A percentile compares a stretch with the other conserved stretches of the same genome.
Conservation (phyloP, 768 basidiomycete species). For the Lentinula raphanica region DNA sequence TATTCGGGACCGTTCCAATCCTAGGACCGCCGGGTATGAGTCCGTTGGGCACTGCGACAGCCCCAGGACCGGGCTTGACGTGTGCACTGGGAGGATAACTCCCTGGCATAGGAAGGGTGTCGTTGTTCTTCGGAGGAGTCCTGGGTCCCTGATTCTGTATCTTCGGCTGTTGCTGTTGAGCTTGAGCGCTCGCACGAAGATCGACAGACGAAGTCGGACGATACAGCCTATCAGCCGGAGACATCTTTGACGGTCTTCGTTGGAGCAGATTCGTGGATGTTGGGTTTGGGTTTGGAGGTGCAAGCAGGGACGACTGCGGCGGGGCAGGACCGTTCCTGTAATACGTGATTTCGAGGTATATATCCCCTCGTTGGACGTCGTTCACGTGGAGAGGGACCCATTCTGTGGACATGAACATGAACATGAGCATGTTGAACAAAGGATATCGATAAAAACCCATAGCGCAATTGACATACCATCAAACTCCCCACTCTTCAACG, state of each 20-base stretch:
- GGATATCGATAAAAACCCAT: background rate
- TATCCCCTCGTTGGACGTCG: slow-evolving; percentile 69
- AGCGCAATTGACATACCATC: slow-evolving; percentile 89
- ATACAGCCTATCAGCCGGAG: slow-evolving; percentile 44
- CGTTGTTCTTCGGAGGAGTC: slow-evolving; percentile 8
- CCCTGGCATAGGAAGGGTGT: background rate
- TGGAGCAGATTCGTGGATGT: too few species aligned
- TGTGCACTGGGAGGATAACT: slow-evolving; percentile 7
- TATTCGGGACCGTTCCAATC: background rate
- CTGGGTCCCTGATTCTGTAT: slow-evolving; percentile 11
- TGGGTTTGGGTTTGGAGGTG: slow-evolving; percentile 25
- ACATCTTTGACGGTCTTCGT: slow-evolving; percentile 52
- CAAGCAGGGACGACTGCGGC: slow-evolving; percentile 17
- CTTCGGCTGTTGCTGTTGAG: too few species aligned
- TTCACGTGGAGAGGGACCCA: slow-evolving; percentile 61
- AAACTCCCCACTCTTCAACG: slow-evolving; percentile 81
- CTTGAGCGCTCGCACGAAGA: slow-evolving; percentile 16
- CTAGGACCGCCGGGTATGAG: background rate
- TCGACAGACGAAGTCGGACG: slow-evolving; percentile 25
- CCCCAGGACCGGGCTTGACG: slow-evolving; percentile 1
- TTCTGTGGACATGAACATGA: slow-evolving; percentile 42
- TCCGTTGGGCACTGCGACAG: background rate
- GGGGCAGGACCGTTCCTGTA: slow-evolving; percentile 67
- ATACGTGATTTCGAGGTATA: slow-evolving; percentile 93
- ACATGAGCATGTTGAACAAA: background rate